These are phyloP conservation scores for Nephelium lappaceum DNA, from an alignment of 345 rosid genomes.

Conservation along the genomic window DNA sequence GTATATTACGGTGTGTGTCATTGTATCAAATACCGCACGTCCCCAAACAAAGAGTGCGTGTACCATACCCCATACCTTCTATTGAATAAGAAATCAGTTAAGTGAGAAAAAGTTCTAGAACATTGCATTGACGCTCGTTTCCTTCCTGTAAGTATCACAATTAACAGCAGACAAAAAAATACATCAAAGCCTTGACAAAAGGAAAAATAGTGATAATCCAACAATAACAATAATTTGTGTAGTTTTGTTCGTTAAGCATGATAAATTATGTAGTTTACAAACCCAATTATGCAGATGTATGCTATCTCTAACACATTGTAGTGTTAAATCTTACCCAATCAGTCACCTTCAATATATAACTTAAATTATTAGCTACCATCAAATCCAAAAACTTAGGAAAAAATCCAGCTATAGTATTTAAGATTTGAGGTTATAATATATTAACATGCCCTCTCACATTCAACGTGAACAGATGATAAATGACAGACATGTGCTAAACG, in stretches of 20 bases:
- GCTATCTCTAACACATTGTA: neutral
- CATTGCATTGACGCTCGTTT: conserved; percentile 66
- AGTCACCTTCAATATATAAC: neutral
- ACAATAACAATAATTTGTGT: neutral
- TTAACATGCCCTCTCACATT: too few relatives aligned
- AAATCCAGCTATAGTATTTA: too few relatives aligned
- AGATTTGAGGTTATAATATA: too few relatives aligned
- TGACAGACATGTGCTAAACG: too few relatives aligned
- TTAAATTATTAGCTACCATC: too few relatives aligned
- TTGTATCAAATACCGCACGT: neutral
- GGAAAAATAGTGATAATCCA: neutral
- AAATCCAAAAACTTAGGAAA: too few relatives aligned
- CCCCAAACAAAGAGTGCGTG: neutral
- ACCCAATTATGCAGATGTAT: neutral
- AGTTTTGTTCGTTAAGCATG: neutral
- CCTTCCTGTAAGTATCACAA: conserved; percentile 43
- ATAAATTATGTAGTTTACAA: neutral
- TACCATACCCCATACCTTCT: conserved; percentile 51
- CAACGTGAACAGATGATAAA: too few relatives aligned
- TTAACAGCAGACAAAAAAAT: neutral
- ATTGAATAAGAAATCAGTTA: conserved; percentile 69
- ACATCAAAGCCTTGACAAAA: neutral
- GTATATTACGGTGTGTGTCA: neutral
- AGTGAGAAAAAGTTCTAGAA: conserved; percentile 59
- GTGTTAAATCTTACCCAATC: neutral